Percentiles rank a stretch among this genome's conserved stretches.
These are phyloP conservation scores for Alternaria sp. DNA, from an alignment of 2,329 filamentous ascomycete species.

Conservation along the genomic window DNA sequence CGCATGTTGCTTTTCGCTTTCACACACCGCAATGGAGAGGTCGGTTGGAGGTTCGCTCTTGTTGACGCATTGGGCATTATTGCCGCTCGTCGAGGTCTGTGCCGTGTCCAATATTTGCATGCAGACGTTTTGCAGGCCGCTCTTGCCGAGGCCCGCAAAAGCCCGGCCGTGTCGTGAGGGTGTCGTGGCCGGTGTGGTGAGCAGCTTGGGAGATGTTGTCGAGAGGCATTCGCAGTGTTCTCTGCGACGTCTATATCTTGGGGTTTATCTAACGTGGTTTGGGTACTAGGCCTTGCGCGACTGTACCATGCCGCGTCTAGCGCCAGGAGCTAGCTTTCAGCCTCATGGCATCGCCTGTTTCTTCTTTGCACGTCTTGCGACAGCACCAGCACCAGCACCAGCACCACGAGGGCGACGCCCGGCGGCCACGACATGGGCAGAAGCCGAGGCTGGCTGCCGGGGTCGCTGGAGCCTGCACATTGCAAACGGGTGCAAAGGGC, in stretches of 20 bases:
- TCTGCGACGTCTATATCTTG: slow-evolving; percentile 5
- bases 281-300: slow-evolving; percentile 31
- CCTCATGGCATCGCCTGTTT: slow-evolving; percentile 38
- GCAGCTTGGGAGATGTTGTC: slow-evolving; percentile 3
- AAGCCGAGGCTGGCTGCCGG: slow-evolving; percentile 7
- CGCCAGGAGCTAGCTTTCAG: slow-evolving; percentile 38
- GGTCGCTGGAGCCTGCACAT: not conserved
- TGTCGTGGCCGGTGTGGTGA: slow-evolving; percentile 1
- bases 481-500: slow-evolving; percentile 19
- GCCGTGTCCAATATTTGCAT: slow-evolving; percentile 48
- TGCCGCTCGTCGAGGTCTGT: slow-evolving; percentile 42
- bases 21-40: slow-evolving; percentile 26
- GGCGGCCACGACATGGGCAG: slow-evolving; percentile 4
- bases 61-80: slow-evolving; percentile 35
- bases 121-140: slow-evolving; percentile 37
- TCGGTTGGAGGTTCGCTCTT: slow-evolving; percentile 31
- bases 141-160: slow-evolving; percentile 30
- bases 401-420: slow-evolving; percentile 14
- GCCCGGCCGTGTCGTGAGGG: slow-evolving; percentile 16
- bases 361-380: slow-evolving; percentile 34
- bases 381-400: slow-evolving; percentile 11
- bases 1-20: slow-evolving; percentile 28
- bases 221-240: slow-evolving; percentile 5
- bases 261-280: slow-evolving; percentile 30
- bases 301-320: slow-evolving; percentile 37